Evolutionary conservation across 169 alveolate species (phyloP), one percentile per base, ranked within the genome.

Genomic region (Plasmodium yoelii): DNA sequence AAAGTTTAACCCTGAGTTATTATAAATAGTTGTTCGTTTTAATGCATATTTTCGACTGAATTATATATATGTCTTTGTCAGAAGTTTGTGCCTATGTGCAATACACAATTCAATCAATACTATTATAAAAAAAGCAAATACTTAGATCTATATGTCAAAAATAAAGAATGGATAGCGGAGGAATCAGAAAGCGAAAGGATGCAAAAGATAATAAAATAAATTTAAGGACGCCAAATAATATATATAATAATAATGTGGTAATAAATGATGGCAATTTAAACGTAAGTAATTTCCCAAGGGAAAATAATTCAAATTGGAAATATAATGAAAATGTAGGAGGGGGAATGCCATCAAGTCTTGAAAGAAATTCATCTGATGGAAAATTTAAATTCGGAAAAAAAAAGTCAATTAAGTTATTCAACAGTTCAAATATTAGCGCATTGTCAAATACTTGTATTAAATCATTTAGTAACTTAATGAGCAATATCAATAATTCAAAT

Each of bases 151-250:
- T 44, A 22, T 77, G 70, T 44, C 5, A 42, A 68, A 28, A 57
- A 13, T 55, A 80, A 12, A 80, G 53, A 65, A 86, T 86, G 91
- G 91, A 86, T 69, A 69, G 12, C 70, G 42, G 84, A 1, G 87
- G 87, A 44, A 70, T 86, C 18, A 69, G 91, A 46, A 86, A 71
- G 71, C 69, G 91, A 60, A 86, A 70, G 71, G 91, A 86, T 59
- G 75, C 75, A 42, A 69, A 68, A 26, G 87, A 86, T 5, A 70
- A 69, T 44, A 70, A 24, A 10, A 64, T 69, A 59, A 70, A 86
- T 42, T 5, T 70, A 28, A 55, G 47, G 7, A 60, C 22, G 0
- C 63, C 56, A 22, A 18, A n/a, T 13, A 55, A 69, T 57, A 24
- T 19, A 19, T 68, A 55, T 47, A 56, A 51, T 63, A 63, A 77